Conservation (phyloP, 306 rosid genomes). For the Alnus rubra region DNA sequence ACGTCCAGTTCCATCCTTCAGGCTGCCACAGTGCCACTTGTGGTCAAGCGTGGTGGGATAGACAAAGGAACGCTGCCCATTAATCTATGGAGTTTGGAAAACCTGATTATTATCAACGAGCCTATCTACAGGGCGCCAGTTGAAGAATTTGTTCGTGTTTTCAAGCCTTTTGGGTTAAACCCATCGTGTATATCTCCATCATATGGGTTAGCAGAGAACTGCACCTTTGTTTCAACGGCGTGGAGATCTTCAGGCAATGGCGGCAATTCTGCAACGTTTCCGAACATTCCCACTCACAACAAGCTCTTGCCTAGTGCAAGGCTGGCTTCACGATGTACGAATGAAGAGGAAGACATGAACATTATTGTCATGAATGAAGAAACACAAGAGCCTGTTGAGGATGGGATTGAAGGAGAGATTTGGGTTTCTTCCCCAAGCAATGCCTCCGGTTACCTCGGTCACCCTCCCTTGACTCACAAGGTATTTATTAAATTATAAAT, state of each 20-base stretch:
- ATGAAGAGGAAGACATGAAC: conserved; percentile 50
- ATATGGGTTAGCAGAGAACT: conserved; percentile 82
- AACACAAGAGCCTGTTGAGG: conserved; percentile 60
- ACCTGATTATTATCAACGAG: conserved; percentile 72
- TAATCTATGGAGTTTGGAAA: conserved; percentile 46
- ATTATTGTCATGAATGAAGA: conserved; percentile 63
- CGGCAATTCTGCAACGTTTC: conserved; percentile 8
- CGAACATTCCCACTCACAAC: conserved; percentile 50
- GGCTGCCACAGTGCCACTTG: conserved; percentile 69
- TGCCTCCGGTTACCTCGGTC: conserved; percentile 65
- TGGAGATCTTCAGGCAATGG: conserved; percentile 40
- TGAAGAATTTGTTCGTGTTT: conserved; percentile 50
- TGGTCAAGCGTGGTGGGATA: conserved; percentile 58
- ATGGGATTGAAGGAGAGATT: conserved; percentile 81
- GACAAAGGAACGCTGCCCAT: conserved; percentile 35
- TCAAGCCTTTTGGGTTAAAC: conserved; percentile 54
- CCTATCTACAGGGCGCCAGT: conserved; percentile 55
- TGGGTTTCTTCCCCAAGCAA: conserved; percentile 87
- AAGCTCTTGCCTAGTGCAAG: conserved; percentile 69
- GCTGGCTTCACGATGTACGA: conserved; percentile 20
- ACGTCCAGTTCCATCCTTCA: conserved; percentile 77
- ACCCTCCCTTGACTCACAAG: conserved; percentile 62
- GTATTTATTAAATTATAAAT: too few species aligned
- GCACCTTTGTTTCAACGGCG: conserved; percentile 82
- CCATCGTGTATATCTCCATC: conserved; percentile 63